Conservation (phyloP, 2,329 filamentous ascomycete genomes). For the Penicillium sp. region DNA sequence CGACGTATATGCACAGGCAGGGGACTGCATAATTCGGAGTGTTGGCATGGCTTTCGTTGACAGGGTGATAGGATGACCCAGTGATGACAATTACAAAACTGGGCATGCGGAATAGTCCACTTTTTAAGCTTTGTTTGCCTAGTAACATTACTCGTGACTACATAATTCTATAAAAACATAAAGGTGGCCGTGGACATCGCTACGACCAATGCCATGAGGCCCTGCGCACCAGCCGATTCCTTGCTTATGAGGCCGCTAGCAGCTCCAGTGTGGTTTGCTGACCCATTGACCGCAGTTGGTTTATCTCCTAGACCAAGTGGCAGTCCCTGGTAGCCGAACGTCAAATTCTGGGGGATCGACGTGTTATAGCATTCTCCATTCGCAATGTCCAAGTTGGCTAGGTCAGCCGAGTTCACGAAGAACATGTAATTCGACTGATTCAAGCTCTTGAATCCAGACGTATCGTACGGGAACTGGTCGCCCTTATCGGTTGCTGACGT, state of each 20-base stretch:
- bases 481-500: conserved; percentile 65
- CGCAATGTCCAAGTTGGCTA: conserved; percentile 63
- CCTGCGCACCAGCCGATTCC: background rate
- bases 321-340: conserved; percentile 63
- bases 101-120: background rate
- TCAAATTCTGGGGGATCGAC: conserved; percentile 67
- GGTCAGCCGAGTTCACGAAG: conserved; percentile 69
- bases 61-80: too few species aligned
- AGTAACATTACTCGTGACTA: conserved; percentile 2
- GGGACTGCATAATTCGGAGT: too few species aligned
- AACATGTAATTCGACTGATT: conserved; percentile 74
- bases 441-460: conserved; percentile 65
- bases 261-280: conserved; percentile 19
- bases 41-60: too few species aligned
- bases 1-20: too few species aligned
- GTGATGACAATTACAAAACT: too few species aligned
- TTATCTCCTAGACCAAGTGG: conserved; percentile 13
- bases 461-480: conserved; percentile 74
- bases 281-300: conserved; percentile 13
- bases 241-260: conserved; percentile 6
- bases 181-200: conserved; percentile 11
- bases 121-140: background rate
- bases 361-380: conserved; percentile 67
- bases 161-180: conserved; percentile 12
- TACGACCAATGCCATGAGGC: conserved; percentile 5